phyloP scores from a whole-genome alignment of 768 basidiomycete species.

The Cyathus striatus region DNA sequence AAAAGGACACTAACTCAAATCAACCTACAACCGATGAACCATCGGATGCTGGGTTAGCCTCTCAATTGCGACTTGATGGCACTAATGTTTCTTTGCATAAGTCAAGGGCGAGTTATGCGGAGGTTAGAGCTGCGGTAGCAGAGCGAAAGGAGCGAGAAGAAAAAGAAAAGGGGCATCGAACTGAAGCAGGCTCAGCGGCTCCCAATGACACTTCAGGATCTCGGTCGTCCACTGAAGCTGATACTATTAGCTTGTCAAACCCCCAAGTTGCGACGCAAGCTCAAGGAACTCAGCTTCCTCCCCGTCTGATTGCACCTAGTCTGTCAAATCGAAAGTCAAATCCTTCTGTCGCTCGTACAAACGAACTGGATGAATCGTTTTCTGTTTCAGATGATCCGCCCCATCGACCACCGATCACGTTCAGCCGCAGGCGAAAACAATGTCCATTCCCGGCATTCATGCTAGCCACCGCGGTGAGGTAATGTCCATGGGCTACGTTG shows the following conservation, averaged over 20 bases:
- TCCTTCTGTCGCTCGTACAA: slow-evolving; percentile 30
- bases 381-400: slow-evolving; percentile 15
- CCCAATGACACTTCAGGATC: no score
- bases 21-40: slow-evolving; percentile 29
- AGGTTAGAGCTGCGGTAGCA: slow-evolving; percentile 72
- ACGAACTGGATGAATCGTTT: slow-evolving; percentile 23
- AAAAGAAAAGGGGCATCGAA: slow-evolving; percentile 2
- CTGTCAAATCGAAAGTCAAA: slow-evolving; percentile 22
- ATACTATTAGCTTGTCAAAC: slow-evolving; percentile 1
- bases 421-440: slow-evolving; percentile 74
- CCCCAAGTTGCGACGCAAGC: slow-evolving; percentile 4
- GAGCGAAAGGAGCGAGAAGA: slow-evolving; percentile 52
- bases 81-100: slow-evolving; percentile 27
- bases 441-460: slow-evolving; percentile 87
- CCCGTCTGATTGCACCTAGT: slow-evolving; percentile 14
- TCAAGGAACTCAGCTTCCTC: slow-evolving; percentile 7
- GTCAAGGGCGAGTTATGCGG: slow-evolving; percentile 59
- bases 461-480: slow-evolving; percentile 81
- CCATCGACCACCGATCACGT: slow-evolving; percentile 58
- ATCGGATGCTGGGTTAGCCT: slow-evolving; percentile 32
- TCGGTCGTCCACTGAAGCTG: neutral
- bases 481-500: slow-evolving; percentile 79
- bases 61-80: slow-evolving; percentile 21
- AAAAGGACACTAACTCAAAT: slow-evolving; percentile 39
- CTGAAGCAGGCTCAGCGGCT: slow-evolving; percentile 9